These are phyloP conservation scores for Gossypium australe DNA, from an alignment of 345 rosid species.

Conservation along the genomic window DNA sequence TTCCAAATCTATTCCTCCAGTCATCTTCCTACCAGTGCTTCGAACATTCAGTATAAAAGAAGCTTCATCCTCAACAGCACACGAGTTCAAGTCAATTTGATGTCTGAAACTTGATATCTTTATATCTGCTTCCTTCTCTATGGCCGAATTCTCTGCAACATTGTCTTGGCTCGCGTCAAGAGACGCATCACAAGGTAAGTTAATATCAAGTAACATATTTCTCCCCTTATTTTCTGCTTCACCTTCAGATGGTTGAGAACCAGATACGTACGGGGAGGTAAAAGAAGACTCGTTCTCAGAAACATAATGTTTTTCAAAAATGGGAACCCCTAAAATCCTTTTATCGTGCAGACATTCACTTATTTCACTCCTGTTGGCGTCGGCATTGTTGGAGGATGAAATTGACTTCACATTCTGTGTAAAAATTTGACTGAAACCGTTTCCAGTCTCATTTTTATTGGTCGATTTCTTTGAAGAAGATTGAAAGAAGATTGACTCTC, in stretches of 20 bases:
- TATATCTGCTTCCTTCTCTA: slow-evolving; percentile 33
- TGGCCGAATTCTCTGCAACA: slow-evolving; percentile 29
- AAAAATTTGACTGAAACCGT: slow-evolving; percentile 23
- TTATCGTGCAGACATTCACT: slow-evolving; percentile 30
- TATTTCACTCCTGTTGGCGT: slow-evolving; percentile 27
- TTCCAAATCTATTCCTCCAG: slow-evolving; percentile 68
- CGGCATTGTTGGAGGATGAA: slow-evolving; percentile 34
- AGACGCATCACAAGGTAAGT: slow-evolving; percentile 65
- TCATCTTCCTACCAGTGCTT: slow-evolving; percentile 30
- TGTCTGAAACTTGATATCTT: slow-evolving; percentile 35
- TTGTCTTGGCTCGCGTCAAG: slow-evolving; percentile 32
- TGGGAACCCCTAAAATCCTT: slow-evolving; percentile 56
- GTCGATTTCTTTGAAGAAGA: slow-evolving; percentile 31
- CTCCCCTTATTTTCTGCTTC: slow-evolving; percentile 33
- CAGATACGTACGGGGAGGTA: slow-evolving; percentile 27
- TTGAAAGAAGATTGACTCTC: slow-evolving; percentile 27
- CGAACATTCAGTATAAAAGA: slow-evolving; percentile 28
- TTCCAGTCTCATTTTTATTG: slow-evolving; percentile 32
- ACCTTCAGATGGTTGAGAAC: slow-evolving; percentile 32
- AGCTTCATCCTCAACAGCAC: slow-evolving; percentile 63
- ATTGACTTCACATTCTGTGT: slow-evolving; percentile 32
- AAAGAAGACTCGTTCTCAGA: slow-evolving; percentile 36
- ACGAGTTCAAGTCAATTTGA: slow-evolving; percentile 67
- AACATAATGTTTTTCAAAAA: slow-evolving; percentile 32
- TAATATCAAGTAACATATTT: slow-evolving; percentile 56